Conservation (phyloP, 2,329 filamentous ascomycete genomes). For the Bipolaris sorokiniana region DNA sequence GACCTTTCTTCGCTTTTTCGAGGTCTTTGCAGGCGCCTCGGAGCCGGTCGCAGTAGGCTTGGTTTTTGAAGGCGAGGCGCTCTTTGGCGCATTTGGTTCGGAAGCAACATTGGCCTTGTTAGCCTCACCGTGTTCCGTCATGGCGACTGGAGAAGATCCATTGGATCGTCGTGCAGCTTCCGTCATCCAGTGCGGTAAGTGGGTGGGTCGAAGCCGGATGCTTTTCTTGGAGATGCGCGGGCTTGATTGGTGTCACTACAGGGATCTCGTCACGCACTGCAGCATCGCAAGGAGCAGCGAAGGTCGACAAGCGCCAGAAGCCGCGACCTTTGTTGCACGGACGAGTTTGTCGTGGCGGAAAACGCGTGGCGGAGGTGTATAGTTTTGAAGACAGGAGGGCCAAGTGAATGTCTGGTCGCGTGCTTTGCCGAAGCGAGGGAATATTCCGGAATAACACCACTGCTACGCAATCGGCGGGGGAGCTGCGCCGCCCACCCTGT, state of each 20-base stretch:
- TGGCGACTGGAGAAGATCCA: constrained; percentile 44
- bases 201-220: constrained; percentile 37
- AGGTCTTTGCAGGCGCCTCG: constrained; percentile 42
- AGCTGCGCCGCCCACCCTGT: constrained; percentile 20
- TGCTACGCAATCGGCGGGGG: constrained; percentile 23
- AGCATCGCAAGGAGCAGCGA: constrained; percentile 30
- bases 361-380: constrained; percentile 25
- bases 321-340: constrained; percentile 41
- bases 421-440: constrained; percentile 32
- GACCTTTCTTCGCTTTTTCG: constrained; percentile 61
- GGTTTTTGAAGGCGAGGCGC: constrained; percentile 38
- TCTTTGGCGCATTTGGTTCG: constrained; percentile 34
- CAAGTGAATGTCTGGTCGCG: constrained; percentile 39
- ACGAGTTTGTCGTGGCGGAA: constrained; percentile 18
- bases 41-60: constrained; percentile 37
- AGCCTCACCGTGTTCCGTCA: constrained; percentile 41
- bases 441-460: constrained; percentile 26
- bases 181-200: constrained; percentile 47
- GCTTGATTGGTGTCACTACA: constrained; percentile 34
- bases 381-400: constrained; percentile 32
- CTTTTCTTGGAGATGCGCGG: constrained; percentile 35
- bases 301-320: constrained; percentile 24
- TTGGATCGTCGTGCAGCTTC: constrained; percentile 46
- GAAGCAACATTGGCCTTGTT: constrained; percentile 38
- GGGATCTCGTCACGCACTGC: constrained; percentile 27